Conservation (phyloP, 495 filamentous ascomycete species). For the Aspergillus heteromorphus region DNA sequence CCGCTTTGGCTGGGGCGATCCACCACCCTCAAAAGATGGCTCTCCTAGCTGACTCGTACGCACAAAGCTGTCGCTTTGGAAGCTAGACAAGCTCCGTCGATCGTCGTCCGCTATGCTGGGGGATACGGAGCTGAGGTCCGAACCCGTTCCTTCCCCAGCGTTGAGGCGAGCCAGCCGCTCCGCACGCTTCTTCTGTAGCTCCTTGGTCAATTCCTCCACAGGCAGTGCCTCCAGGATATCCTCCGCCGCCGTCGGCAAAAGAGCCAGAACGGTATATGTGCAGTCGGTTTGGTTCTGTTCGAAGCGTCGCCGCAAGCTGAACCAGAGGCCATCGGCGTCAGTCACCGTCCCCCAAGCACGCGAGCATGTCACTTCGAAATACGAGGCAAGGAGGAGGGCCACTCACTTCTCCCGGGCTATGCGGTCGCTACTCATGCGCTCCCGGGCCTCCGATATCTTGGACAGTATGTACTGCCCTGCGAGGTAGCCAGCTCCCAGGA, state of each 20-base stretch:
- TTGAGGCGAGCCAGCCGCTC: slow-evolving; percentile 58
- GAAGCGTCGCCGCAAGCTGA: slow-evolving; percentile 86
- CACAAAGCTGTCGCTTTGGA: slow-evolving; percentile 72
- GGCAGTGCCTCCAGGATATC: slow-evolving; percentile 83
- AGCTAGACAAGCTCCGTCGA: slow-evolving; percentile 66
- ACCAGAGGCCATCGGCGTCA: slow-evolving; percentile 4
- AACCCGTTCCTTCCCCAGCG: slow-evolving; percentile 46
- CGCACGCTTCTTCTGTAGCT: slow-evolving; percentile 90
- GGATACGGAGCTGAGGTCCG: slow-evolving; percentile 62
- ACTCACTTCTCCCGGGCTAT: slow-evolving; percentile 93
- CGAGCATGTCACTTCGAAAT: slow-evolving; percentile 1
- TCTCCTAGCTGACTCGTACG: slow-evolving; percentile 71
- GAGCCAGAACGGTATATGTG: slow-evolving; percentile 93
- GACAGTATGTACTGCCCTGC: slow-evolving; percentile 85
- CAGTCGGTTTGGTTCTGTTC: slow-evolving; percentile 99
- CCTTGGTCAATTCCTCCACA: slow-evolving; percentile 81
- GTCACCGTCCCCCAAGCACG: slow-evolving; percentile 8
- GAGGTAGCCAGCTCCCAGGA: slow-evolving; percentile 85
- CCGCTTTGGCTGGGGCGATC: slow-evolving; percentile 53
- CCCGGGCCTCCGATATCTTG: slow-evolving; percentile 86
- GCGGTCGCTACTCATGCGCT: slow-evolving; percentile 91
- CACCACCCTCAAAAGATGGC: slow-evolving; percentile 34
- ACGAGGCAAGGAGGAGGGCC: background rate
- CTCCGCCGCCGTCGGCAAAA: slow-evolving; percentile 84
- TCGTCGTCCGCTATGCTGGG: slow-evolving; percentile 83